phyloP scores from a whole-genome alignment of 2,329 filamentous ascomycete species.

The Cryoendolithus antarcticus region DNA sequence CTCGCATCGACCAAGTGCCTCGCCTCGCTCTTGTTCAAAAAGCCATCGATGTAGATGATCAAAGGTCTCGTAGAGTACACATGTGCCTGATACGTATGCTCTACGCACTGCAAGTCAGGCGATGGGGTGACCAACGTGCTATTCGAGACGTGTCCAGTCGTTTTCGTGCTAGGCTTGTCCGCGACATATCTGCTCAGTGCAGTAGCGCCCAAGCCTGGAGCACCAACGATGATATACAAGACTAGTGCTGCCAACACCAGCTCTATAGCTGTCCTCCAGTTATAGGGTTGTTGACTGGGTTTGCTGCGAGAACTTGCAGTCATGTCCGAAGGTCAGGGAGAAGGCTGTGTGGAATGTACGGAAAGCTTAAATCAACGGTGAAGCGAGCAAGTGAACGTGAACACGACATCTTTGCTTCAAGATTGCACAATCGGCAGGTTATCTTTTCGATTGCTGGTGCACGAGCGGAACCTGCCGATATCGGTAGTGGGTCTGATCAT shows the following conservation, averaged over 20 bases:
- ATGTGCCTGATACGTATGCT: conserved; percentile 31
- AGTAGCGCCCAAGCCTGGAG: conserved; percentile 13
- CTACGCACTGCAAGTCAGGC: conserved; percentile 24
- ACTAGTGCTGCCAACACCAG: conserved; percentile 18
- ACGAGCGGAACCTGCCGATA: too few species aligned
- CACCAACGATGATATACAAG: conserved; percentile 21
- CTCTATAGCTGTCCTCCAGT: conserved; percentile 21
- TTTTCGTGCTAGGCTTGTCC: conserved; percentile 5
- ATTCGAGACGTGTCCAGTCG: conserved; percentile 8
- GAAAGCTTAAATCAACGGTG: not conserved
- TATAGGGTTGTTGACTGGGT: conserved; percentile 4
- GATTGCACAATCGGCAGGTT: too few species aligned
- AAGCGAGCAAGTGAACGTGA: not conserved
- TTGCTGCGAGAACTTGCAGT: not conserved
- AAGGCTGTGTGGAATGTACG: not conserved
- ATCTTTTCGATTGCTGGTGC: too few species aligned
- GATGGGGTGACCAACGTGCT: conserved; percentile 29
- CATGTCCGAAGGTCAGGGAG: not conserved
- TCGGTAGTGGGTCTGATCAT: too few species aligned
- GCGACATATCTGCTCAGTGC: not conserved
- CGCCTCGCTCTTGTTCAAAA: conserved; percentile 37
- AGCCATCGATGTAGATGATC: conserved; percentile 47
- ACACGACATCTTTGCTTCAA: not conserved
- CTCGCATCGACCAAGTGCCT: conserved; percentile 41
- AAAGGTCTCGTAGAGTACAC: conserved; percentile 42